Evolutionary conservation across 2,329 filamentous ascomycete genomes (phyloP).

Genomic region (Apiospora phragmitis): DNA sequence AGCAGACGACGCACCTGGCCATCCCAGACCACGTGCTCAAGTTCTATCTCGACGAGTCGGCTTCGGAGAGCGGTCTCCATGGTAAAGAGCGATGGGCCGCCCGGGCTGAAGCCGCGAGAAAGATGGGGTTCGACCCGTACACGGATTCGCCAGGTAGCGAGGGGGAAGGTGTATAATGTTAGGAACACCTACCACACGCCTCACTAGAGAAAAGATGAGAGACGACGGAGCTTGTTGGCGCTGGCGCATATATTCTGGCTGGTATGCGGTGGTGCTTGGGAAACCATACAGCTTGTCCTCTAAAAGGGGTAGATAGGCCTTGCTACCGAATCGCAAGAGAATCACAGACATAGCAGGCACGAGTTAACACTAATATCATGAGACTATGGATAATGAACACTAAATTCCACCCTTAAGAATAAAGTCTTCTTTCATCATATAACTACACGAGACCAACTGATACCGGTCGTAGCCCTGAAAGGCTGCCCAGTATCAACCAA

Average conservation of each 20-base stretch:
- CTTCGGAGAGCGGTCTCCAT: constrained; percentile 51
- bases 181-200: background rate
- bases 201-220: background rate
- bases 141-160: constrained; percentile 36
- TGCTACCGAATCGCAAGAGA: background rate
- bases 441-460: background rate
- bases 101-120: constrained; percentile 47
- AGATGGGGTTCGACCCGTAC: constrained; percentile 59
- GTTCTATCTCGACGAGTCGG: constrained; percentile 72
- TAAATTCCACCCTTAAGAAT: background rate
- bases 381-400: background rate
- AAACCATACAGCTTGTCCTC: background rate
- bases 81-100: constrained; percentile 46
- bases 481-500: background rate
- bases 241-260: background rate
- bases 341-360: background rate
- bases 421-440: background rate
- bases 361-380: background rate
- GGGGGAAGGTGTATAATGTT: background rate
- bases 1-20: constrained; percentile 84
- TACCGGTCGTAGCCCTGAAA: background rate
- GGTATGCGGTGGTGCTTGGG: background rate
- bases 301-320: background rate
- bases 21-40: constrained; percentile 87
- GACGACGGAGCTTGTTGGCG: background rate